Evolutionary conservation across 1,139 yeast genomes (phyloP), one percentile per base, ranked within the genome.

Genomic region (Candida mesenterica): DNA sequence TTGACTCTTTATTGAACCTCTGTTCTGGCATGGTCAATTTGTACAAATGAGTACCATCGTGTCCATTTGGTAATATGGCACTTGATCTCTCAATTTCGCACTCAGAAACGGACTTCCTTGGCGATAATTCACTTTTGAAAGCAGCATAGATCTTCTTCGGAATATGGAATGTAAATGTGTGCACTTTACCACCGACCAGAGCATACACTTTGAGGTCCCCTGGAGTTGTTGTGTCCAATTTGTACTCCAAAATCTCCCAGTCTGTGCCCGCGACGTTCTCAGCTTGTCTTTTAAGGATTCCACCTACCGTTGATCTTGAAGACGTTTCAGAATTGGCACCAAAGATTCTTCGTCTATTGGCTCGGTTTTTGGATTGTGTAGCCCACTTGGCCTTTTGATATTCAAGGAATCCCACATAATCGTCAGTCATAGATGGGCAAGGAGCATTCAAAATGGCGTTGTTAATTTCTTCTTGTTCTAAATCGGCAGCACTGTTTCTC

Each of bases 331-430:
- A 60, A 23, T 69, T 65, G 18, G 72, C 68, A 18, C 99, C 99
- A 66, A 92, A 90, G 23, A 94, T 60, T 45, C 79, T 82, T 34
- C 73, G 73, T 52, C 97, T 74, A 50, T 95, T 75, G 40, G 73
- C 77, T 45, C 90, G 72, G 38, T 83, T 83, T 39, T 75, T 76
- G 19, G 76, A 75, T 55, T 89, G 96, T 5, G 77, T 63, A 37
- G 67, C 76, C 99, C 99, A 94, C 53, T 86, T 86, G 10, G 80
- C 75, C 55, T 90, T 89, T 59, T 87, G 95, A 50, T 85, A 84
- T 26, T 65, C 62, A 43, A 94, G 70, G 74, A 90, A 94, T 0
- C 76, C 87, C 4, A 61, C 72, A 58, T 94, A 92, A 53, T 89
- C 94, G 6, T 71, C 82, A 2, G 74, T 71, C 55, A 88, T 82